Percentiles rank a stretch among this genome's conserved stretches.
Conservation (phyloP, 805 yeast genomes). For the Diddensiella caesifluorescens region DNA sequence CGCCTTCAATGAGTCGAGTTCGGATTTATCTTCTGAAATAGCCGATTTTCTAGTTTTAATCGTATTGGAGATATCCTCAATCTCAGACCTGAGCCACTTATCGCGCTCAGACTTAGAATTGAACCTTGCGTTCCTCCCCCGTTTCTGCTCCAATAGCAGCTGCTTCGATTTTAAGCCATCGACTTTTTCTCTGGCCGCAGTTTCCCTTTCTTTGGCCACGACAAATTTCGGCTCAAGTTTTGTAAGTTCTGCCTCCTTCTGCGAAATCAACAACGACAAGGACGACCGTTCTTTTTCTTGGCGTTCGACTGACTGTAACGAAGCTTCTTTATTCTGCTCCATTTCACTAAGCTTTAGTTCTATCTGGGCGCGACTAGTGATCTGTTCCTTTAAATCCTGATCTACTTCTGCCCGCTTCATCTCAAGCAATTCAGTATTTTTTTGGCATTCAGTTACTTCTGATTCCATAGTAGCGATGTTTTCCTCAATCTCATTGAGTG, state of each 20-base stretch:
- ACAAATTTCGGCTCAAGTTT: slow-evolving; percentile 12
- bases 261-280: slow-evolving; percentile 9
- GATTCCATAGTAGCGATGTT: slow-evolving; percentile 10
- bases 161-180: slow-evolving; percentile 46
- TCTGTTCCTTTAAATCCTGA: slow-evolving; percentile 41
- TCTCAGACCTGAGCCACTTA: slow-evolving; percentile 55
- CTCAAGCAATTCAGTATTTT: slow-evolving; percentile 45
- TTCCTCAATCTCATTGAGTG: slow-evolving; percentile 15
- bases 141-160: slow-evolving; percentile 62
- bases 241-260: slow-evolving; percentile 11
- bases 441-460: slow-evolving; percentile 40
- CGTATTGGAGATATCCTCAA: slow-evolving; percentile 35
- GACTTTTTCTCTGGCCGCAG: slow-evolving; percentile 36
- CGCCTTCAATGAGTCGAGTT: slow-evolving; percentile 27
- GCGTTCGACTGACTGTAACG: slow-evolving; percentile 20
- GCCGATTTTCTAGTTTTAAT: slow-evolving; percentile 29
- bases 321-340: slow-evolving; percentile 23
- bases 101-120: slow-evolving; percentile 54
- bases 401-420: slow-evolving; percentile 56
- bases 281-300: slow-evolving; percentile 37
- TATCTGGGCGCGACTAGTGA: slow-evolving; percentile 30
- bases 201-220: slow-evolving; percentile 38
- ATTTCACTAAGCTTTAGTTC: slow-evolving; percentile 32
- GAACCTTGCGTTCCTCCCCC: slow-evolving; percentile 63
- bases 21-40: too few relatives aligned